These are phyloP conservation scores for Suhomyces bokatorum DNA, from an alignment of 1,139 yeast species.

Conservation along the genomic window DNA sequence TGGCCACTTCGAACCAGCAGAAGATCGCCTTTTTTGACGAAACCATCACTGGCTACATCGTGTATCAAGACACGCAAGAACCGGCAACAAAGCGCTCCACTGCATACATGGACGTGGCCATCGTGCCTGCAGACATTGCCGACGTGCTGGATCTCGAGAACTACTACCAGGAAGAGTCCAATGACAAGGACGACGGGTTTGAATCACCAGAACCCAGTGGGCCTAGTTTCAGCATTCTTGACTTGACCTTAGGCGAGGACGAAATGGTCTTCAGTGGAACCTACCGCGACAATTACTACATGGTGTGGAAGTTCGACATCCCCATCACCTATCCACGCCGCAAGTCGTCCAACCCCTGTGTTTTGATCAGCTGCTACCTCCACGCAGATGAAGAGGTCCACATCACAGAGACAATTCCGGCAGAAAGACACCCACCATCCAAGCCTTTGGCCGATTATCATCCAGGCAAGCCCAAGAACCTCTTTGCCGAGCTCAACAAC, in stretches of 20 bases:
- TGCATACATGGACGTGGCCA: slow-evolving; percentile 29
- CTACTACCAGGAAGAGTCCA: slow-evolving; percentile 7
- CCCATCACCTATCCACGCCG: slow-evolving; percentile 41
- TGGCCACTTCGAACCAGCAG: slow-evolving; percentile 7
- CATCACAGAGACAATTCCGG: neutral
- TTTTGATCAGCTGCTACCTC: slow-evolving; percentile 28
- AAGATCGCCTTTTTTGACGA: slow-evolving; percentile 42
- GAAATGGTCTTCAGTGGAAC: slow-evolving; percentile 18
- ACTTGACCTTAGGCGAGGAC: slow-evolving; percentile 15
- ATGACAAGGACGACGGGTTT: slow-evolving; percentile 1
- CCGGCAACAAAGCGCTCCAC: slow-evolving; percentile 12
- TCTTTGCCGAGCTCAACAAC: slow-evolving; percentile 29
- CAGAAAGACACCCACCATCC: neutral
- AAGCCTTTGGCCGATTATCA: slow-evolving; percentile 22
- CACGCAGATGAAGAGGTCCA: slow-evolving; percentile 15
- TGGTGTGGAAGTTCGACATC: slow-evolving; percentile 37
- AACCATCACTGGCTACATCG: slow-evolving; percentile 34
- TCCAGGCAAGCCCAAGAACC: slow-evolving; percentile 24
- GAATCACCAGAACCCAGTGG: slow-evolving; percentile 4
- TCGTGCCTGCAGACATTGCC: slow-evolving; percentile 29
- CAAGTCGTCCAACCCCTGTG: slow-evolving; percentile 33
- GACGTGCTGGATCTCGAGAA: slow-evolving; percentile 13
- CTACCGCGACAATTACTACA: slow-evolving; percentile 13
- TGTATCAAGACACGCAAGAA: slow-evolving; percentile 19
- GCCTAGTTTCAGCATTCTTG: slow-evolving; percentile 19